A percentile compares a stretch with the other conserved stretches of the same genome.
Conservation (phyloP, 345 rosid genomes). For the Eucalyptus curtisii region DNA sequence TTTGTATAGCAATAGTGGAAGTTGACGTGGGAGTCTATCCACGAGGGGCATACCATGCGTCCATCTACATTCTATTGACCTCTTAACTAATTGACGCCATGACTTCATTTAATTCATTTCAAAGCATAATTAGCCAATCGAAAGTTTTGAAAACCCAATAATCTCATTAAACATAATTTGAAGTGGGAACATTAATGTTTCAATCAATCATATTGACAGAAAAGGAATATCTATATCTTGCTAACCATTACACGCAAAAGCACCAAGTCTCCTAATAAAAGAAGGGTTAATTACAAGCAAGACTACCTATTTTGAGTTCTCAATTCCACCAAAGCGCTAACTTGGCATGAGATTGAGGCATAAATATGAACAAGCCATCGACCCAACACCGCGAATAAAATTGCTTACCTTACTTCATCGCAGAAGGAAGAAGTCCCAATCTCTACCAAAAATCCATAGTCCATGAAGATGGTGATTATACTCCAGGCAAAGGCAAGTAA, state of each 20-base stretch:
- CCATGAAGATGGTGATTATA: neutral
- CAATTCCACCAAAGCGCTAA: neutral
- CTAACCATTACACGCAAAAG: neutral
- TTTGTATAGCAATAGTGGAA: neutral
- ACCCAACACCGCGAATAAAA: neutral
- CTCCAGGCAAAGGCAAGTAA: neutral
- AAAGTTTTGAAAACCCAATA: neutral
- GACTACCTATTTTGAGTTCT: neutral
- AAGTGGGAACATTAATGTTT: neutral
- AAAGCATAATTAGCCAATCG: neutral
- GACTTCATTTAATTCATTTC: neutral
- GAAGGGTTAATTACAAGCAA: neutral
- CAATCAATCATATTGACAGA: neutral
- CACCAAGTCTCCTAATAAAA: neutral
- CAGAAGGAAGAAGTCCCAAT: neutral
- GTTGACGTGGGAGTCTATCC: neutral
- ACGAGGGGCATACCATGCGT: neutral
- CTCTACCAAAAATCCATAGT: neutral
- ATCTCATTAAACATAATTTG: neutral
- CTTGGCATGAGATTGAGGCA: neutral
- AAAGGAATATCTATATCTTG: neutral
- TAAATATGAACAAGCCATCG: neutral
- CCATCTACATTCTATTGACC: neutral
- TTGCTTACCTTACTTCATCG: neutral
- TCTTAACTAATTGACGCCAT: neutral